These are phyloP conservation scores for Posidonia australis DNA, from an alignment of 106 monocot species.

Conservation along the genomic window DNA sequence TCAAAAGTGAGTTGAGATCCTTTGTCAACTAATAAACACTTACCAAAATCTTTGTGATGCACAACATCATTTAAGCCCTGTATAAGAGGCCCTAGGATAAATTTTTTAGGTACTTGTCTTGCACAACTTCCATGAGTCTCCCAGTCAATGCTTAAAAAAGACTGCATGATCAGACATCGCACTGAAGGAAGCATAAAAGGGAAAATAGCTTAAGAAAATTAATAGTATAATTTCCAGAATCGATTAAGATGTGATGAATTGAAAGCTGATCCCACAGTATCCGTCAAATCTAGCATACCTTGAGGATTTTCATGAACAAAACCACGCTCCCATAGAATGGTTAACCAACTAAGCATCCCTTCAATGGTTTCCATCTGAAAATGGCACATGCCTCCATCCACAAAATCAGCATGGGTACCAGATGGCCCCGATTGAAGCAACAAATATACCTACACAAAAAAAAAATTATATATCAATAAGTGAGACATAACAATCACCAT, in stretches of 20 bases:
- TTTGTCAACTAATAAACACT: constrained; percentile 12
- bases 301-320: constrained; percentile 88
- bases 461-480: background rate
- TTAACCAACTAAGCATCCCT: constrained; percentile 58
- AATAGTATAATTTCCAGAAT: background rate
- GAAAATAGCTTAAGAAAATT: background rate
- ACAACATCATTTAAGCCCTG: constrained; percentile 68
- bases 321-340: constrained; percentile 87
- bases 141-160: constrained; percentile 73
- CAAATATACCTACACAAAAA: constrained; percentile 48
- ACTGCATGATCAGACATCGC: constrained; percentile 75
- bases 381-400: constrained; percentile 11
- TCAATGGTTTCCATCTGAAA: constrained; percentile 55
- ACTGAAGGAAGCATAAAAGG: background rate
- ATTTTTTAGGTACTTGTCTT: constrained; percentile 49
- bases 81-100: constrained; percentile 62
- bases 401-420: background rate
- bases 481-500: too few relatives aligned
- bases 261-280: too few relatives aligned
- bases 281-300: constrained; percentile 22
- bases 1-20: background rate
- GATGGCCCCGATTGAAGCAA: constrained; percentile 38
- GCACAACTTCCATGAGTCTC: constrained; percentile 21
- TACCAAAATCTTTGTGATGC: constrained; percentile 89
- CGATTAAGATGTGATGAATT: background rate